phyloP scores from a whole-genome alignment of 108 stramenopile genomes.

The Skeletonema tropicum region DNA sequence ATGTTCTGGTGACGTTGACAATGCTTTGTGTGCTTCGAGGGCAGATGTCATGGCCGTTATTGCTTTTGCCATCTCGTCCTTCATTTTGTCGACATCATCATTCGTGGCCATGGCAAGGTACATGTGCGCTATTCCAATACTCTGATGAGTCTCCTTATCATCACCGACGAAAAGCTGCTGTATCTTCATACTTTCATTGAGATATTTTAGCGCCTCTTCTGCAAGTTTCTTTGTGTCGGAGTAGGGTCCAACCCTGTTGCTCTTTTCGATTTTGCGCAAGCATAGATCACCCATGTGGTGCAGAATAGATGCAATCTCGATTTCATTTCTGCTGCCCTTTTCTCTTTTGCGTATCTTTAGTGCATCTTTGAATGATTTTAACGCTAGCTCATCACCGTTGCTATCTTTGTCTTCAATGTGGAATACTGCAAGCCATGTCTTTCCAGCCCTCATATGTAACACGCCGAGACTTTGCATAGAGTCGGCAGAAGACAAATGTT shows the following conservation, averaged over 20 bases:
- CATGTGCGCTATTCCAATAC: background rate
- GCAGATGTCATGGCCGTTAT: background rate
- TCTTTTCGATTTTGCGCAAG: slow-evolving; percentile 24
- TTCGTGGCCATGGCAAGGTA: background rate
- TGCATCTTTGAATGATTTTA: slow-evolving; percentile 31
- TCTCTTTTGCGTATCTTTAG: slow-evolving; percentile 37
- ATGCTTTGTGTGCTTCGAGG: background rate
- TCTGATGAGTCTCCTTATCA: background rate
- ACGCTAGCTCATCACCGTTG: slow-evolving; percentile 33
- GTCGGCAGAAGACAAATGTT: slow-evolving; percentile 42
- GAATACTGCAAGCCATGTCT: slow-evolving; percentile 29
- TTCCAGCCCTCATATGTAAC: slow-evolving; percentile 21
- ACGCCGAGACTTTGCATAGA: slow-evolving; percentile 38
- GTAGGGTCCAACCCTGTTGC: slow-evolving; percentile 4
- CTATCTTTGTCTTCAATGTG: slow-evolving; percentile 22
- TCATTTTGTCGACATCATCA: background rate
- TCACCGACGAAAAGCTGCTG: background rate
- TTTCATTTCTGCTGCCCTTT: slow-evolving; percentile 22
- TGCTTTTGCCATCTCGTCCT: slow-evolving; percentile 7
- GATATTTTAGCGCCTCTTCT: slow-evolving; percentile 3
- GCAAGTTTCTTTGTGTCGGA: slow-evolving; percentile 4
- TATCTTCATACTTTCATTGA: background rate
- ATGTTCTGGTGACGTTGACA: background rate
- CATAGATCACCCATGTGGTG: slow-evolving; percentile 32
- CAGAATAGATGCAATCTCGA: slow-evolving; percentile 35